Conservation (phyloP, 179 eudicot genomes). For the Vitellaria paradoxa region DNA sequence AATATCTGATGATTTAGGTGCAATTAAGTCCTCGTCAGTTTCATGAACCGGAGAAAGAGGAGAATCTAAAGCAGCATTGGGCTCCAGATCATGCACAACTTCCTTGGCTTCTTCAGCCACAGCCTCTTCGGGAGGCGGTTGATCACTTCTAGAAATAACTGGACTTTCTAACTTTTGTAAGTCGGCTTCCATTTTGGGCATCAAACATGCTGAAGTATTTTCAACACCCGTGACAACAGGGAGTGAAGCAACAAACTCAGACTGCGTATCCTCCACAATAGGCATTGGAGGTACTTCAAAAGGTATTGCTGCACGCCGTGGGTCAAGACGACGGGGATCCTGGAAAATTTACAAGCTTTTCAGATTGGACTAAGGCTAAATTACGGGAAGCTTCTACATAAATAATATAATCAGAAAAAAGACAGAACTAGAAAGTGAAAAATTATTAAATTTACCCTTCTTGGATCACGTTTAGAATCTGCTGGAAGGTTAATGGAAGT, state of each 20-base stretch:
- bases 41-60: slow-evolving; percentile 30
- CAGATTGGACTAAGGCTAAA: background rate
- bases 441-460: slow-evolving; percentile 61
- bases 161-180: slow-evolving; percentile 21
- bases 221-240: slow-evolving; percentile 37
- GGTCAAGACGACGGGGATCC: slow-evolving; percentile 99
- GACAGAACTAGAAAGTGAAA: background rate
- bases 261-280: slow-evolving; percentile 45
- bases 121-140: slow-evolving; percentile 41
- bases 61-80: slow-evolving; percentile 33
- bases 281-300: slow-evolving; percentile 47
- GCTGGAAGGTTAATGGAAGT: slow-evolving; percentile 42
- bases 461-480: slow-evolving; percentile 91
- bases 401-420: background rate
- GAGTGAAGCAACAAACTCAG: slow-evolving; percentile 38
- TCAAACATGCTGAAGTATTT: slow-evolving; percentile 23
- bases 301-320: slow-evolving; percentile 54
- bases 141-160: slow-evolving; percentile 23
- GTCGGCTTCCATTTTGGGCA: slow-evolving; percentile 39
- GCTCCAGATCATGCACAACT: slow-evolving; percentile 29
- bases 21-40: slow-evolving; percentile 36
- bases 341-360: slow-evolving; percentile 23
- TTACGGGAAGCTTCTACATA: background rate
- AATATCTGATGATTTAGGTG: slow-evolving; percentile 30
- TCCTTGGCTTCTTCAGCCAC: slow-evolving; percentile 37